Evolutionary conservation across 2,329 filamentous ascomycete species (phyloP).

Genomic region (Colletotrichum lupini): DNA sequence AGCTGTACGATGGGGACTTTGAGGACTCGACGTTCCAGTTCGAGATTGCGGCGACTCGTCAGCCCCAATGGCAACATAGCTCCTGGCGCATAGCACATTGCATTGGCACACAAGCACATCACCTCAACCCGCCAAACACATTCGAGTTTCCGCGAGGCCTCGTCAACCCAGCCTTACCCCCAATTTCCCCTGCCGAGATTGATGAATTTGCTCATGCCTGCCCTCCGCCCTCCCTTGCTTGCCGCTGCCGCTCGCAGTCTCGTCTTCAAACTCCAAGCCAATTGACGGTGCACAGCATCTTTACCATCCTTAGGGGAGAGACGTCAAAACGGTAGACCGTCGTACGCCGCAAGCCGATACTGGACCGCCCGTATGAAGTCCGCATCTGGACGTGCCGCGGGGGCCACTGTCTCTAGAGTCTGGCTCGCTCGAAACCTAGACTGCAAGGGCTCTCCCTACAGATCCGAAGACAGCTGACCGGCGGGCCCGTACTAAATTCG

Average conservation of each 20-base stretch:
- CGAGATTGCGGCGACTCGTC: background rate
- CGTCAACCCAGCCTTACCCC: background rate
- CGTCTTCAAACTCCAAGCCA: background rate
- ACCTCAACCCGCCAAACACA: background rate
- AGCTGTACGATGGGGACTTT: background rate
- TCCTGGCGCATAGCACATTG: background rate
- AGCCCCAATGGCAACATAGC: background rate
- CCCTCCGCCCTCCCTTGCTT: slow-evolving; percentile 4
- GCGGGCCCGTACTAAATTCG: slow-evolving; percentile 18
- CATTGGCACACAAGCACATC: background rate
- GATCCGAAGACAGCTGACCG: slow-evolving; percentile 22
- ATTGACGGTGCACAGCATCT: background rate
- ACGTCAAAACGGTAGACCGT: background rate
- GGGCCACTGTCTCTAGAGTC: background rate
- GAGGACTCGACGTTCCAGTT: background rate
- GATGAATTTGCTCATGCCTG: slow-evolving; percentile 28
- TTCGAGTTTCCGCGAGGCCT: background rate
- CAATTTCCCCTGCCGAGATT: slow-evolving; percentile 29
- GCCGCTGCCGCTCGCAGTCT: background rate
- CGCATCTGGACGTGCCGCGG: background rate
- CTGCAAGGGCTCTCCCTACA: slow-evolving; percentile 24
- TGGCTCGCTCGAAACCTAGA: background rate
- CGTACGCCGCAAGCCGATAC: slow-evolving; percentile 2
- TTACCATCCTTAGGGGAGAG: background rate
- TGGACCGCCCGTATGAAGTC: slow-evolving; percentile 5